Base-by-base conservation (phyloP, 1,139 yeast genomes). In the Candida tropicalis region DNA sequence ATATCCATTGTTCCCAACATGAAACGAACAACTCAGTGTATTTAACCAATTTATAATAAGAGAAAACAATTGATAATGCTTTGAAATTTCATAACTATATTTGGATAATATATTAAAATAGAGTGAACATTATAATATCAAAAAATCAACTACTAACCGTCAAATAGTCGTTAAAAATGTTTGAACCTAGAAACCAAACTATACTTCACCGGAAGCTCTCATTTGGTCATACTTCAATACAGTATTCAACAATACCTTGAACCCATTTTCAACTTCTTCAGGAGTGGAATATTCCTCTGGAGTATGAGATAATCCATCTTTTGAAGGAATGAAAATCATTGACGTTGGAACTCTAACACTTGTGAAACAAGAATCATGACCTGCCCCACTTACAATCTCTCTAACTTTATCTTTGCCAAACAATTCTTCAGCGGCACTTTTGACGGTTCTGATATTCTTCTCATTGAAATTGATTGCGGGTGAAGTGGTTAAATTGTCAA, bases 271-370 rank as follows among this genome's bases (percentile, higher is more conserved):
- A 11, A 81, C 71, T 46, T 84, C 80, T 50, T 82, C 81, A 5
- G 87, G 87, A 0, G 78, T 70, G 10, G 83, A 72, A 54, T 79
- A 83, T 55, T 84, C 91, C 41, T 71, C 77, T 7, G 85, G 86
- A 57, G 81, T 82, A 60, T 84, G 90, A 22, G 84, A 77, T 33
- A 84, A 69, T n/a, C 90, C 90, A 56, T 81, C 83, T 53, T 67
- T 77, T 24, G 86, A 78, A 6, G 91, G 90, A 54, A 83, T 81
- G 59, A 84, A 84, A 23, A 84, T 78, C 90, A 84, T 84, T 1
- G 87, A 78, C 0, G 90, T 83, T 20, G 91, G 90, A 28, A 79
- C 75, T 38, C 73, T 69, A 7, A 64, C 53, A 25, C 78, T 70
- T 4, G 85, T 79, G 26, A 78, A 72, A 53, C 88, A 82, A 3